Evolutionary conservation across 2,329 filamentous ascomycete genomes (phyloP), one percentile per base, ranked within the genome.

Genomic region (Didymella sp.): DNA sequence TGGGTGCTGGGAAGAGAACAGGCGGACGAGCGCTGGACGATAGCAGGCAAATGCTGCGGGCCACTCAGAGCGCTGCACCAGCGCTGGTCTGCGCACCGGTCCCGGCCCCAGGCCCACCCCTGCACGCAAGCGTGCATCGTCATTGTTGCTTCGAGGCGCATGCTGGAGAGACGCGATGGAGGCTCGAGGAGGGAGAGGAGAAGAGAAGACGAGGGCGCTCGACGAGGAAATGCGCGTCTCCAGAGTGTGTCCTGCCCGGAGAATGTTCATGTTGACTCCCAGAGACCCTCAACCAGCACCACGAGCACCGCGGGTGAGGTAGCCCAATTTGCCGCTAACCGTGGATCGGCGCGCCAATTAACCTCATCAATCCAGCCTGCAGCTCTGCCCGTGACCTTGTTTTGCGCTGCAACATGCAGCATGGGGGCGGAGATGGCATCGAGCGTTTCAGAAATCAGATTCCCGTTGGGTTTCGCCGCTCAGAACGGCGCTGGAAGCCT

Each of bases 21-120:
- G 59, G 58, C 49, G 59, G 48, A 57, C 24, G 56, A 52, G 35
- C 37, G 54, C 43, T 51, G 54, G 54, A 44, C 48, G 21, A 48
- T 56, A 42, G 51, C 40, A 50, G 42, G 56, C 51, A 59, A 60
- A 50, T 51, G 59, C 50, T 46, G 50, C 24, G 61, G 25, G 51
- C 64, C 64, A 65, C 54, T 67, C 62, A 67, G 59, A 62, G 55
- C 41, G 47, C 57, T 33, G 61, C 61, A 50, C 60, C 60, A 56
- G 41, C 43, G 50, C 59, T 61, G 62, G 61, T 54, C 51, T 51
- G 44, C 35, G 51, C 52, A 33, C 58, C 56, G 62, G 60, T 48
- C 63, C 61, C 51, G 54, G 61, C 59, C 58, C 63, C 56, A 60
- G 58, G 51, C 58, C 22, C 58, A 63, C 60, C 63, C 63, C 58